phyloP scores from a whole-genome alignment of 148 eudicot species.

The Bassia scoparia region DNA sequence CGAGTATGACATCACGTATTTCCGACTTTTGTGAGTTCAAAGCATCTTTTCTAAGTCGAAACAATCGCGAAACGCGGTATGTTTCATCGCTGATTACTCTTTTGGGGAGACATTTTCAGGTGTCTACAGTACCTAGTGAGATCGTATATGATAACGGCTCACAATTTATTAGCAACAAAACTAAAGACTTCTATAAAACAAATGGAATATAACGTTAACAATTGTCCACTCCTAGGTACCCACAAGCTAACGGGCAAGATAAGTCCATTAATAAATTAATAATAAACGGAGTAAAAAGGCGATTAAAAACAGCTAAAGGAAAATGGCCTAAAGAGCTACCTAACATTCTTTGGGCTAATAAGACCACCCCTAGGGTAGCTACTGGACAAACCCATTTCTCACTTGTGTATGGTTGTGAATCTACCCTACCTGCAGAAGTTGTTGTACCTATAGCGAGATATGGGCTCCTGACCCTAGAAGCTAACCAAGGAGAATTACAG shows the following conservation, averaged over 20 bases:
- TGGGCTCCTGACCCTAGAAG: neutral
- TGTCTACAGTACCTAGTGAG: too few species aligned
- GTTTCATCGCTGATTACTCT: too few species aligned
- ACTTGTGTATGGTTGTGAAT: too few species aligned
- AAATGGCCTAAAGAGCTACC: neutral
- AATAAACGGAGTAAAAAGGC: neutral
- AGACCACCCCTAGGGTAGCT: neutral
- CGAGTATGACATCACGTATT: too few species aligned
- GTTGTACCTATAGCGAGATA: too few species aligned
- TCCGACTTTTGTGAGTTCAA: too few species aligned
- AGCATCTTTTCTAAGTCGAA: too few species aligned
- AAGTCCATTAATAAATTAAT: constrained; percentile 1
- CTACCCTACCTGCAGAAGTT: neutral
- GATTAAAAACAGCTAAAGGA: neutral
- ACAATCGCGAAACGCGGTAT: too few species aligned
- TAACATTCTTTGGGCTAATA: neutral
- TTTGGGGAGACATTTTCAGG: too few species aligned
- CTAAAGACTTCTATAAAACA: neutral
- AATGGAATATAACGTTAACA: neutral
- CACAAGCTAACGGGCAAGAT: neutral
- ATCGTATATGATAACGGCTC: too few species aligned
- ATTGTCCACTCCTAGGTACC: neutral
- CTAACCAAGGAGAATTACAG: neutral
- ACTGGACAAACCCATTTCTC: neutral
- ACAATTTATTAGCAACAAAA: too few species aligned